Conservation (phyloP, 2,329 filamentous ascomycete species). For the Epichloe hybrida region DNA sequence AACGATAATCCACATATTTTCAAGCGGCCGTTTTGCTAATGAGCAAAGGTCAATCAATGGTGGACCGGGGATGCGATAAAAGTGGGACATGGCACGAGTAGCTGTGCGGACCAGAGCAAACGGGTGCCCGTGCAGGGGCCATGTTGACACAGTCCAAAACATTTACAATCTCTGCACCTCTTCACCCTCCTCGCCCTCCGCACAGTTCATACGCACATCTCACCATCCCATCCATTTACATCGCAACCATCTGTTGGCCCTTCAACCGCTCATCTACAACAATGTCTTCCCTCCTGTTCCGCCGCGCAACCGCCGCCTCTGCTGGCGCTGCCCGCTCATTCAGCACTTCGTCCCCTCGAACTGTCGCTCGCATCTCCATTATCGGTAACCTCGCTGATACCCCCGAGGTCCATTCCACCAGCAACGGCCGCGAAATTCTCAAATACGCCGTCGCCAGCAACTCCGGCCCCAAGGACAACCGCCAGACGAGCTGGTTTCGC, state of each 20-base stretch:
- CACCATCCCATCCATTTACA: not conserved
- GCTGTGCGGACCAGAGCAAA: no score
- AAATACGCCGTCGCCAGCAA: slow-evolving; percentile 64
- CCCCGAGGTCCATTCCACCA: slow-evolving; percentile 61
- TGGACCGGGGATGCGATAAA: no score
- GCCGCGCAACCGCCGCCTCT: slow-evolving; percentile 35
- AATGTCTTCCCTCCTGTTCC: slow-evolving; percentile 39
- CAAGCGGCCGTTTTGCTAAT: no score
- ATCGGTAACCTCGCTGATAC: slow-evolving; percentile 71
- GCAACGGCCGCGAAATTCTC: slow-evolving; percentile 59
- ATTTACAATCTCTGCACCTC: not conserved
- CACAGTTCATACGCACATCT: not conserved
- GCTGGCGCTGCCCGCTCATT: slow-evolving; percentile 52
- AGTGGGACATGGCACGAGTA: no score
- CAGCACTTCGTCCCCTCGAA: slow-evolving; percentile 52
- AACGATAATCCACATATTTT: no score
- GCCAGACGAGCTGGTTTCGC: slow-evolving; percentile 74
- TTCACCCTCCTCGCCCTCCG: not conserved
- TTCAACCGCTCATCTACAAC: not conserved
- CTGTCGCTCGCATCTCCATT: slow-evolving; percentile 69
- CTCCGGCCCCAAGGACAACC: slow-evolving; percentile 54
- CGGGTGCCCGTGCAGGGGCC: no score
- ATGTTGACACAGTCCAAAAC: no score
- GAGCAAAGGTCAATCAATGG: no score
- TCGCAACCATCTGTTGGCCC: not conserved